These are phyloP conservation scores for Isatis tinctoria DNA, from an alignment of 345 rosid genomes.

Conservation along the genomic window DNA sequence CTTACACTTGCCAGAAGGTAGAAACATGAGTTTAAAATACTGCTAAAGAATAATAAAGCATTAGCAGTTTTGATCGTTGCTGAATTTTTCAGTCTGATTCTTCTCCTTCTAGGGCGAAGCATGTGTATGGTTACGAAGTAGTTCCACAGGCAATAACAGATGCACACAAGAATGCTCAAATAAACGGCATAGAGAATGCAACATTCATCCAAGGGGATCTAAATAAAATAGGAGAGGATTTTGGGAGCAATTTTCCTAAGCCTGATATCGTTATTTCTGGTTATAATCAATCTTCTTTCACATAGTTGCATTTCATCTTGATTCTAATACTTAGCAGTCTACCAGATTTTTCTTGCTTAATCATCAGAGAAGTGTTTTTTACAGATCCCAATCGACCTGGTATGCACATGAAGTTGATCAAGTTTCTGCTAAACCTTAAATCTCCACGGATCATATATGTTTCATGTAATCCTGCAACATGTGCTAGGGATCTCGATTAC, in stretches of 20 bases:
- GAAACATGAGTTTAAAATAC: not conserved
- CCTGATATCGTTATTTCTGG: constrained; percentile 90
- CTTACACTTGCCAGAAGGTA: constrained; percentile 85
- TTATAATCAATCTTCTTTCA: constrained; percentile 31
- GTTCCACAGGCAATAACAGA: constrained; percentile 88
- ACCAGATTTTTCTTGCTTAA: not conserved
- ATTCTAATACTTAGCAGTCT: not conserved
- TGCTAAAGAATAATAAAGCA: not conserved
- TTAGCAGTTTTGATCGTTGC: not conserved
- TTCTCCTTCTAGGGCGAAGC: constrained; percentile 49
- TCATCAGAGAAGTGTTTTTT: constrained; percentile 8
- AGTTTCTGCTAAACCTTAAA: constrained; percentile 70
- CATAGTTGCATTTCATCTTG: not conserved
- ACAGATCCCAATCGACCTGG: constrained; percentile 98
- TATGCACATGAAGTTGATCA: constrained; percentile 94
- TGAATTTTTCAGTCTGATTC: not conserved
- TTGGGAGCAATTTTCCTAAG: constrained; percentile 73
- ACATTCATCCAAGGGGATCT: constrained; percentile 91
- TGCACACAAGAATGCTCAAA: constrained; percentile 66
- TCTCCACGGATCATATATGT: constrained; percentile 75
- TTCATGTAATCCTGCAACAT: constrained; percentile 91
- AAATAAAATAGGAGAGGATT: constrained; percentile 78
- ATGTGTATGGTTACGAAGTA: constrained; percentile 91
- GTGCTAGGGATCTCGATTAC: constrained; percentile 94
- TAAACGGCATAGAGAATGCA: constrained; percentile 75